Percentiles rank a stretch among this genome's conserved stretches.
These are phyloP conservation scores for Babesia ovata DNA, from an alignment of 169 alveolate genomes.

Conservation along the genomic window DNA sequence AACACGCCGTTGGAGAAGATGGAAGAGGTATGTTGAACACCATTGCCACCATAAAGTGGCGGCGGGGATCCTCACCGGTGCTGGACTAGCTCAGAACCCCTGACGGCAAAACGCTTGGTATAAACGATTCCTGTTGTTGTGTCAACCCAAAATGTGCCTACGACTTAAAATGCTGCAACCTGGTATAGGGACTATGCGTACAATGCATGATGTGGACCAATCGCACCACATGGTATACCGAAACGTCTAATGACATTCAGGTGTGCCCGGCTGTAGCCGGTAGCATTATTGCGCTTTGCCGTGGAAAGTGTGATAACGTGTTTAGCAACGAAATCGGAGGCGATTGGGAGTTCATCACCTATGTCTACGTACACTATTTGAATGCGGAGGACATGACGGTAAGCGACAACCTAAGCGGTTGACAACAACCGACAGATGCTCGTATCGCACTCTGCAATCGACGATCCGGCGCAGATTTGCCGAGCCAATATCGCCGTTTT, in stretches of 20 bases:
- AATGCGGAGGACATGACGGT: conserved; percentile 52
- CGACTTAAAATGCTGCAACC: too few species aligned
- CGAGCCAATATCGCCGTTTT: conserved; percentile 43
- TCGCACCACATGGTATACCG: neutral
- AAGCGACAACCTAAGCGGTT: neutral
- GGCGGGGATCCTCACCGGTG: too few species aligned
- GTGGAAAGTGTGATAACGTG: conserved; percentile 24
- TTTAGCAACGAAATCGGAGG: conserved; percentile 9
- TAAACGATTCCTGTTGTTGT: too few species aligned
- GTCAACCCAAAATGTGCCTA: too few species aligned
- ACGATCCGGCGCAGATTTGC: neutral
- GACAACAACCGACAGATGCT: conserved; percentile 16
- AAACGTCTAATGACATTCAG: neutral
- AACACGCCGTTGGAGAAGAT: neutral
- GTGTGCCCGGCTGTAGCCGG: conserved; percentile 56
- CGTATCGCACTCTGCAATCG: conserved; percentile 32
- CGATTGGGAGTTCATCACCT: conserved; percentile 47
- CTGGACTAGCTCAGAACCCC: too few species aligned
- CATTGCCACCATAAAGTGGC: neutral
- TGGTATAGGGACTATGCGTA: too few species aligned
- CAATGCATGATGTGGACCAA: too few species aligned
- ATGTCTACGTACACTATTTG: conserved; percentile 58
- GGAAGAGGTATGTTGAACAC: conserved; percentile 16
- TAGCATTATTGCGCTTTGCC: conserved; percentile 43
- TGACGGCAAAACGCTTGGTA: too few species aligned